Conservation (phyloP, 1,284 basidiomycete species). For the Porodaedalea pini region DNA sequence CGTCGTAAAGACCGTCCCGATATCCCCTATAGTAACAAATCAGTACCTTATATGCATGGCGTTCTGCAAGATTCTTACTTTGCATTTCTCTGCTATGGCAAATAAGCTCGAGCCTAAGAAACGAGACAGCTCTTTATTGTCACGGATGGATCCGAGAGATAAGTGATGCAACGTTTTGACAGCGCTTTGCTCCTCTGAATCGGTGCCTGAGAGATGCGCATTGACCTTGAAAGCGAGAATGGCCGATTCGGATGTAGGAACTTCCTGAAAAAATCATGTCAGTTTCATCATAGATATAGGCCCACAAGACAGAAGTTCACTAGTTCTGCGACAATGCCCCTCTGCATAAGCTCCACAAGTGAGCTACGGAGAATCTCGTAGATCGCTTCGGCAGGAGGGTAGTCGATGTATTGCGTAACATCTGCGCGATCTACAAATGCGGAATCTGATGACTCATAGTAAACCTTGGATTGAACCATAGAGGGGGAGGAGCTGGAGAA, state of each 20-base stretch:
- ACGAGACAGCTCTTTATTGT: constrained; percentile 30
- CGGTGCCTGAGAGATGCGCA: not conserved
- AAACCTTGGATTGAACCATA: not conserved
- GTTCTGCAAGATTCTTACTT: constrained; percentile 46
- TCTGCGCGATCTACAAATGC: constrained; percentile 98
- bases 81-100: constrained; percentile 66
- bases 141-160: not conserved
- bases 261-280: constrained; percentile 44
- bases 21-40: constrained; percentile 52
- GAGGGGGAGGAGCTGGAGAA: not conserved
- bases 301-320: constrained; percentile 33
- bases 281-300: no score
- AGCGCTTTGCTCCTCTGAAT: constrained; percentile 6
- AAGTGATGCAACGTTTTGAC: constrained; percentile 10
- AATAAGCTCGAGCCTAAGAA: constrained; percentile 59
- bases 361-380: constrained; percentile 92
- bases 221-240: constrained; percentile 31
- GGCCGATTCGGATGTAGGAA: constrained; percentile 62
- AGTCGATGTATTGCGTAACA: constrained; percentile 91
- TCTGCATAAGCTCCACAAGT: constrained; percentile 74
- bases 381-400: constrained; percentile 85
- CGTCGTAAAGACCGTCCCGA: constrained; percentile 88
- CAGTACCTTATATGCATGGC: not conserved
- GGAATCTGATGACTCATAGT: constrained; percentile 53
- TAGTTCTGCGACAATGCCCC: constrained; percentile 61